Base-by-base conservation (phyloP, 345 rosid species). In the Arabis hirsuta region DNA sequence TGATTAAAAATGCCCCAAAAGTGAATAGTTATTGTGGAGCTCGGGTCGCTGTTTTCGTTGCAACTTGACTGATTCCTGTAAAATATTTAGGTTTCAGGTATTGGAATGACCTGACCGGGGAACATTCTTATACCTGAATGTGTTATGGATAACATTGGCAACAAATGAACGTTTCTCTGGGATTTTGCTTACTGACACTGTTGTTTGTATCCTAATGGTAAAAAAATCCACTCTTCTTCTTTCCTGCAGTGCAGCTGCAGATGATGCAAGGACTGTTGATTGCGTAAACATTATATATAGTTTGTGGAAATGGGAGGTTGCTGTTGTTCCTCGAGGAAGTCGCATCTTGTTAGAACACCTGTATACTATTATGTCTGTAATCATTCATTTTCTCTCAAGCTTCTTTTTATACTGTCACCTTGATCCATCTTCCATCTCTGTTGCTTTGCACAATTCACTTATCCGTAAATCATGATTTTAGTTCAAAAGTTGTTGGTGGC, bases 281-380 rank as follows among this genome's bases (percentile, higher is more conserved):
- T 16, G 59, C 53, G 12, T 65, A 43, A 48, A 22, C 48, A 36
- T n/a, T 16, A 3, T 7, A 42, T 16, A 3, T 7, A 42, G 46
- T 3, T 65, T 19, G 67, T 66, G 62, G 55, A 59, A 43, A 92
- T 92, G 98, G 98, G 98, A 82, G 98, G 92, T 66, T 92, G 96
- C 76, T 90, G 96, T 76, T 88, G 87, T 80, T 89, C 97, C 74
- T 83, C 95, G 27, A 81, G 88, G 69, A 87, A 85, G 65, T 78
- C 94, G 39, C 92, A 88, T 83, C 81, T 92, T 22, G 88, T 83
- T 78, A 90, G 90, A 64, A 75, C 98, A 20, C 94, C 98, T 47
- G 82, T 86, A 8, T 92, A 85, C 78, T 92, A 86, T 60, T 90
- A 92, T 82, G 96, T 92, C 55, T 78, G 96, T 85, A 24, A 3